These are phyloP conservation scores for Kwoniella sp. DNA, from an alignment of 768 basidiomycete genomes.

Conservation along the genomic window DNA sequence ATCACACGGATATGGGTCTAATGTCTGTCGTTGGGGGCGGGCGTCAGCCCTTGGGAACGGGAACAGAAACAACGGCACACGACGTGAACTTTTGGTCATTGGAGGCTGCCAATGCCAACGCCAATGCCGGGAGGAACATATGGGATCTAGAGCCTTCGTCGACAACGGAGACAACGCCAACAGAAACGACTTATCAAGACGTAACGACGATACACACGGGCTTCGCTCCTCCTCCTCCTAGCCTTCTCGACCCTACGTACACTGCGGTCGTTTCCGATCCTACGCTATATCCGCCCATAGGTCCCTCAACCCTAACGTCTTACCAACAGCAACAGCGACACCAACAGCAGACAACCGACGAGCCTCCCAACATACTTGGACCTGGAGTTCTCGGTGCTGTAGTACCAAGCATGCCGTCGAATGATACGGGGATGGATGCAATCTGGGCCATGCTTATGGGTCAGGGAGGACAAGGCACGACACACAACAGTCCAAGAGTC, in stretches of 20 bases:
- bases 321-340: neutral
- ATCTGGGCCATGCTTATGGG: slow-evolving; percentile 10
- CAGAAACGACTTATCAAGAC: neutral
- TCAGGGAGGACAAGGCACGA: neutral
- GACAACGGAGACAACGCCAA: neutral
- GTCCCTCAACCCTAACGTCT: neutral
- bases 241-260: neutral
- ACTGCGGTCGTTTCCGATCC: neutral
- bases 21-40: no score
- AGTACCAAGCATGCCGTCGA: neutral
- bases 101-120: neutral
- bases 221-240: neutral
- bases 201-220: neutral
- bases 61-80: neutral
- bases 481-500: neutral
- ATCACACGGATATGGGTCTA: neutral
- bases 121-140: neutral
- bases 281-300: neutral
- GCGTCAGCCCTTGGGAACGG: neutral
- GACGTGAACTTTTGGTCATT: neutral
- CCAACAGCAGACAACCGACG: slow-evolving; percentile 1
- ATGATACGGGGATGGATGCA: slow-evolving; percentile 10
- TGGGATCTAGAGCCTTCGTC: neutral
- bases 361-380: slow-evolving; percentile 6
- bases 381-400: neutral